These are phyloP conservation scores for Trifolium subterraneum DNA, from an alignment of 306 rosid genomes.

Conservation along the genomic window DNA sequence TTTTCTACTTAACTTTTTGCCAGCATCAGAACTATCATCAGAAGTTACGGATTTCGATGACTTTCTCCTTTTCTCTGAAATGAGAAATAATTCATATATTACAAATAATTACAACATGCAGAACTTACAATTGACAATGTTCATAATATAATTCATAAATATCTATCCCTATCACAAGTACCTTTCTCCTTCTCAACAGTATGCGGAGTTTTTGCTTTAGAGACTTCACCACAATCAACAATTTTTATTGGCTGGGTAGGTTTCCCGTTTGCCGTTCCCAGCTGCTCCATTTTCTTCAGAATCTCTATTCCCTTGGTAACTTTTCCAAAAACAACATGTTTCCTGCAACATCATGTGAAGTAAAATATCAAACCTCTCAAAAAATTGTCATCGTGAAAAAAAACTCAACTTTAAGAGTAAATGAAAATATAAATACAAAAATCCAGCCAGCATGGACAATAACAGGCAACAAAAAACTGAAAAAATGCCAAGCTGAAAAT, in stretches of 20 bases:
- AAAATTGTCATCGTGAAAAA: neutral
- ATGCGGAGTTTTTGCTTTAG: conserved; percentile 51
- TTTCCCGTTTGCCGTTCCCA: conserved; percentile 80
- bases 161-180: conserved; percentile 35
- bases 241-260: conserved; percentile 78
- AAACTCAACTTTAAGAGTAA: conserved; percentile 1
- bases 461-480: neutral
- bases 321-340: conserved; percentile 95
- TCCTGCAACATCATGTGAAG: conserved; percentile 58
- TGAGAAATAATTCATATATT: conserved; percentile 29
- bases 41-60: conserved; percentile 57
- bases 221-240: conserved; percentile 81
- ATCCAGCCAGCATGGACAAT: neutral
- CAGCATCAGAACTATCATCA: conserved; percentile 67
- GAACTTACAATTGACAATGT: conserved; percentile 28
- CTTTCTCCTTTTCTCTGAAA: conserved; percentile 73
- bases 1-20: conserved; percentile 60
- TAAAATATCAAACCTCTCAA: conserved; percentile 16
- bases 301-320: conserved; percentile 76
- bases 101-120: conserved; percentile 17
- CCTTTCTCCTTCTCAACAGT: conserved; percentile 76
- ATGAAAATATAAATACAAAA: conserved; percentile 27
- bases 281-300: conserved; percentile 80
- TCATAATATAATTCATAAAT: conserved; percentile 23
- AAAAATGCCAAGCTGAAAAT: conserved; percentile 20